phyloP scores from a whole-genome alignment of 352 stramenopile species.

The Phytophthora ohioensis region DNA sequence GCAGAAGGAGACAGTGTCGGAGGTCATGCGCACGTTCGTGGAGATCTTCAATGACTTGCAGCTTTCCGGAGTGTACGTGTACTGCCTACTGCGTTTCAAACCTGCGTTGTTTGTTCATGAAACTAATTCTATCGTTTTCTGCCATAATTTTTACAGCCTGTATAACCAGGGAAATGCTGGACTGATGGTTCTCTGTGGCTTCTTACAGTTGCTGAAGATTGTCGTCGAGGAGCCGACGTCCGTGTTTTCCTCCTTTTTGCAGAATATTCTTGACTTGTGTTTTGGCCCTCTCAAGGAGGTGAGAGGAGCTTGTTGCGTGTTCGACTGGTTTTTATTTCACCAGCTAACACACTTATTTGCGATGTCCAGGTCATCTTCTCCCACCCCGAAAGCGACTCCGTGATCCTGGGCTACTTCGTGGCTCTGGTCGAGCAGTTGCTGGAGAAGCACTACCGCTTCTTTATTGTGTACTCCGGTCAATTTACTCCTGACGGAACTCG shows the following conservation, averaged over 20 bases:
- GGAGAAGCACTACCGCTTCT: constrained; percentile 86
- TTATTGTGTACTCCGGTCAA: constrained; percentile 59
- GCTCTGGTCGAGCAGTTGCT: constrained; percentile 77
- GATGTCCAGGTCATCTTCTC: constrained; percentile 67
- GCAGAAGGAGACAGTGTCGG: constrained; percentile 72
- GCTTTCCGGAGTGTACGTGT: constrained; percentile 72
- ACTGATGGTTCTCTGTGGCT: constrained; percentile 78
- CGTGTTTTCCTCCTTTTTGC: constrained; percentile 76
- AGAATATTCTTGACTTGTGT: constrained; percentile 82
- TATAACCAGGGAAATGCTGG: constrained; percentile 68
- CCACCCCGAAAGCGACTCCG: constrained; percentile 71
- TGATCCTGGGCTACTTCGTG: constrained; percentile 79
- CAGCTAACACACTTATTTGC: not conserved
- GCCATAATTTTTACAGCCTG: constrained; percentile 45
- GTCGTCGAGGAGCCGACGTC: constrained; percentile 81
- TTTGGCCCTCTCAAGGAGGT: constrained; percentile 85
- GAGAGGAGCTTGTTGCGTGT: constrained; percentile 1
- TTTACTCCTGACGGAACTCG: constrained; percentile 61
- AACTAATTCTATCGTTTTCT: constrained; percentile 1
- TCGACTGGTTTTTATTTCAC: not conserved
- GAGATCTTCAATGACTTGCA: constrained; percentile 82
- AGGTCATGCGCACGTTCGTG: constrained; percentile 82
- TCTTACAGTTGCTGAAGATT: constrained; percentile 80
- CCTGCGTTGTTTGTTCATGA: not conserved
- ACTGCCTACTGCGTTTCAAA: not conserved